These are phyloP conservation scores for Geotrichum macrosporum DNA, from an alignment of 1,139 yeast species.

Conservation along the genomic window DNA sequence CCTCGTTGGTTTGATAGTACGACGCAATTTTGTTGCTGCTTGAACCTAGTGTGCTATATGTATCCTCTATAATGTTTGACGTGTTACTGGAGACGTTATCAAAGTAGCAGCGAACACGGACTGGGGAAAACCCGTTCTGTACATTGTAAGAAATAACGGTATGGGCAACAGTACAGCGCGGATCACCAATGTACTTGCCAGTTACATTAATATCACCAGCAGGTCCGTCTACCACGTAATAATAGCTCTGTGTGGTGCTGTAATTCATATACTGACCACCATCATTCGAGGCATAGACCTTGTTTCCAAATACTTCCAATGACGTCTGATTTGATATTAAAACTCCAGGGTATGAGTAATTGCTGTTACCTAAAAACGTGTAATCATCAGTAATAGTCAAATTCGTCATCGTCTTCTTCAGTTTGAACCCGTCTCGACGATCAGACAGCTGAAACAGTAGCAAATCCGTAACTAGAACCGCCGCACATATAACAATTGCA, in stretches of 20 bases:
- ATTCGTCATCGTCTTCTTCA: neutral
- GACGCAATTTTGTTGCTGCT: neutral
- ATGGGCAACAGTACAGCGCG: slow-evolving; percentile 7
- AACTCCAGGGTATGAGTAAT: slow-evolving; percentile 1
- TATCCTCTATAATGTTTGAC: neutral
- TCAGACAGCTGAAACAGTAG: slow-evolving; percentile 6
- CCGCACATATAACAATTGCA: neutral
- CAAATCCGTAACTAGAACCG: slow-evolving; percentile 6
- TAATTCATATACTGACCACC: slow-evolving; percentile 1
- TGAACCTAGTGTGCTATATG: neutral
- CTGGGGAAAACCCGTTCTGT: neutral
- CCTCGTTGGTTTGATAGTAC: slow-evolving; percentile 3
- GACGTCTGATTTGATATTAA: slow-evolving; percentile 2
- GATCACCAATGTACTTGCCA: neutral
- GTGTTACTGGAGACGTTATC: neutral
- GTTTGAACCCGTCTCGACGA: neutral
- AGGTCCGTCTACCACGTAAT: slow-evolving; percentile 4
- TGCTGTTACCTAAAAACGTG: neutral
- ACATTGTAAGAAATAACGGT: neutral
- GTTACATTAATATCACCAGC: neutral
- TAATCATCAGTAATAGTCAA: neutral
- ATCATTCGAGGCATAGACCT: neutral
- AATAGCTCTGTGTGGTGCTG: neutral
- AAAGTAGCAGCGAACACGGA: slow-evolving; percentile 1
- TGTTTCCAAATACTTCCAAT: slow-evolving; percentile 4